A percentile compares a stretch with the other conserved stretches of the same genome.
Conservation (phyloP, 148 eudicot species). For the Chenopodium quinoa region DNA sequence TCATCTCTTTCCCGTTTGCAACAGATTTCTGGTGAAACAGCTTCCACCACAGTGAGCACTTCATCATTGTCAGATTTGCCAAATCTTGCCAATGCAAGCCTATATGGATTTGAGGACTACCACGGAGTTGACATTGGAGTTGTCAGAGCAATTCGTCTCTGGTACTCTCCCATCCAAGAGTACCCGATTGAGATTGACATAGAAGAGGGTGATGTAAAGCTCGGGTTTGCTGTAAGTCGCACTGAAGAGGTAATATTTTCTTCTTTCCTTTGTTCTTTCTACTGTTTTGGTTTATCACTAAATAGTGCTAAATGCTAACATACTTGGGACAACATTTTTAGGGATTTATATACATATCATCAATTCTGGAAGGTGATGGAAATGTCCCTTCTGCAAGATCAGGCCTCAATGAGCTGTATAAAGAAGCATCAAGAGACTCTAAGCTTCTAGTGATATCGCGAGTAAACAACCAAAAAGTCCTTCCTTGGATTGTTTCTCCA, state of each 20-base stretch:
- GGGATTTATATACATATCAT: conserved; percentile 85
- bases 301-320: background rate
- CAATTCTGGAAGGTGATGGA: conserved; percentile 49
- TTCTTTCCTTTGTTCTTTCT: too few relatives aligned
- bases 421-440: conserved; percentile 46
- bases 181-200: conserved; percentile 51
- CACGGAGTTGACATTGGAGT: conserved; percentile 89
- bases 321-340: conserved; percentile 11
- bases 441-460: conserved; percentile 63
- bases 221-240: conserved; percentile 73
- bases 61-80: conserved; percentile 74
- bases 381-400: conserved; percentile 64
- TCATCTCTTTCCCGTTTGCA: background rate
- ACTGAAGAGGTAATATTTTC: conserved; percentile 56
- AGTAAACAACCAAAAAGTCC: conserved; percentile 68
- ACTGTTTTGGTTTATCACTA: too few relatives aligned
- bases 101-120: conserved; percentile 88
- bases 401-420: conserved; percentile 59
- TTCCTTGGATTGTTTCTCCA: conserved; percentile 82
- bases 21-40: conserved; percentile 83
- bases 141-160: conserved; percentile 76
- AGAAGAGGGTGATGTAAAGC: conserved; percentile 57
- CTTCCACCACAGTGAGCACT: conserved; percentile 68
- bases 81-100: conserved; percentile 65
- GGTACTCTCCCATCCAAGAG: conserved; percentile 77